phyloP scores from a whole-genome alignment of 2,329 filamentous ascomycete species.

The Claviceps spartinae region DNA sequence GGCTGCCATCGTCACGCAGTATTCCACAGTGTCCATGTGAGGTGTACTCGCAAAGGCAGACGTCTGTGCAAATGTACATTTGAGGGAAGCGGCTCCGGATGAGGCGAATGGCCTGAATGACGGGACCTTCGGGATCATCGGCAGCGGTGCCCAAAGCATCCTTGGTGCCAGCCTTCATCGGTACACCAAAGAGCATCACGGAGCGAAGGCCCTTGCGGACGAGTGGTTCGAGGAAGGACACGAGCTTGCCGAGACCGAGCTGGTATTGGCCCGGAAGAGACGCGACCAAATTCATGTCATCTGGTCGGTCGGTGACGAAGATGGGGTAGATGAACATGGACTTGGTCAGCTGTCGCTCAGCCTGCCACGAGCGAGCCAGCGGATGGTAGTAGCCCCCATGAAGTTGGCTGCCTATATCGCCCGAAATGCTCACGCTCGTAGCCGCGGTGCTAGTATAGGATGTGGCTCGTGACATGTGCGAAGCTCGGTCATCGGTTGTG shows the following conservation, averaged over 20 bases:
- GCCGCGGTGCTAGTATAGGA: slow-evolving; percentile 54
- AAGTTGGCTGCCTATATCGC: slow-evolving; percentile 70
- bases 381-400: slow-evolving; percentile 76
- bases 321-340: slow-evolving; percentile 98
- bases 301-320: slow-evolving; percentile 87
- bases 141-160: slow-evolving; percentile 84
- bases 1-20: slow-evolving; percentile 75
- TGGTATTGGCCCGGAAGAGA: slow-evolving; percentile 85
- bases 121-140: slow-evolving; percentile 84
- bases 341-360: slow-evolving; percentile 77
- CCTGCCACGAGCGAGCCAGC: slow-evolving; percentile 67
- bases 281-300: slow-evolving; percentile 81
- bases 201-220: slow-evolving; percentile 81
- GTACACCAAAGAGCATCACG: slow-evolving; percentile 93
- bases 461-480: slow-evolving; percentile 49
- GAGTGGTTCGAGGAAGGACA: slow-evolving; percentile 74
- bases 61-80: slow-evolving; percentile 82
- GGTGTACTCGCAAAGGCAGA: slow-evolving; percentile 97
- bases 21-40: slow-evolving; percentile 97
- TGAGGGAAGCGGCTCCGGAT: slow-evolving; percentile 76
- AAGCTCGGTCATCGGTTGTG: slow-evolving; percentile 45
- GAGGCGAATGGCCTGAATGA: slow-evolving; percentile 75
- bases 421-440: slow-evolving; percentile 55
- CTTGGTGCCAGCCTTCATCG: slow-evolving; percentile 66
- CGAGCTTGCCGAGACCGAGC: slow-evolving; percentile 72